Evolutionary conservation across 805 yeast species (phyloP), one percentile per base, ranked within the genome.

Genomic region (Barnettozyma sp.): DNA sequence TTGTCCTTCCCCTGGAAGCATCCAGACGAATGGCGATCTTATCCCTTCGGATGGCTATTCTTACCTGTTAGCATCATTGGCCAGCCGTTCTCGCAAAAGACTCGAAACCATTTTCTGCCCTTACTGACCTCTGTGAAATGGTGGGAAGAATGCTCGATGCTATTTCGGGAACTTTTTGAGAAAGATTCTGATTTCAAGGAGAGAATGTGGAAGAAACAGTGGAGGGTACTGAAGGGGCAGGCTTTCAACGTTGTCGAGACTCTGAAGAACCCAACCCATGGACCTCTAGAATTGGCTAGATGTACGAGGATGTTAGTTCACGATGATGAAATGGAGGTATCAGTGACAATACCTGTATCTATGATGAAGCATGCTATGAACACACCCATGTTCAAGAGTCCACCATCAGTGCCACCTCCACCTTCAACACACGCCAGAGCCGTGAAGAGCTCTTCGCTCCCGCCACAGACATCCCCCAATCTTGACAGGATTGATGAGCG

Each of bases 21-120:
- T 44, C 88, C 88, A 0, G 83, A 81, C 55, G 86, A 79, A 49
- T 79, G 87, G 85, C 59, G 88, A 37, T 76, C 84, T 1, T 81
- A 77, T 46, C 88, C 88, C 0, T 81, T 70, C 57, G 88, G 88
- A 0, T 81, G 90, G 90, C 57, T 81, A 18, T 79, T 75, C 46
- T 55, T 81, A 22, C 88, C 88, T 1, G 55, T 71, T 10, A 63
- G 73, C 9, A 52, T 81, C 6, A 74, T 81, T 34, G 84, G 84
- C 0, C 79, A 71, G 40, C 86, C 86, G 4, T 80, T 81, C 47
- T 68, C 80, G 4, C 60, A 58, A 20, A 59, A 58, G 22, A 73
- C 85, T 1, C 58, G 82, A 37, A 53, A 59, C 4, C 82, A 77
- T 46, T 76, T 70, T 44, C 50, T 81, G 31, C 73, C 78, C 1